phyloP scores from a whole-genome alignment of 2,329 filamentous ascomycete species.

The Penicillium sp. region DNA sequence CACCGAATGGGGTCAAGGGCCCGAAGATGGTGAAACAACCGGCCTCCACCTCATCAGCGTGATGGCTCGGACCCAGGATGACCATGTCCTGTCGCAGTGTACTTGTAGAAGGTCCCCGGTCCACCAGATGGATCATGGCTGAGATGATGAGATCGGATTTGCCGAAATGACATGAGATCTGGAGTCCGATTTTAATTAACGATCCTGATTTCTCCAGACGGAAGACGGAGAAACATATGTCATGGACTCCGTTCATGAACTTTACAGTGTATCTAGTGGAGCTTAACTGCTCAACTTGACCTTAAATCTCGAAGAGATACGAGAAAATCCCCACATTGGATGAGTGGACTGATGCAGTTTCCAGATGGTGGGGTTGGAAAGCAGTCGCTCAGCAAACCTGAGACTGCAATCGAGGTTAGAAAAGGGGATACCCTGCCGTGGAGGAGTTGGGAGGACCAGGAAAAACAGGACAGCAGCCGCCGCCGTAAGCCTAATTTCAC shows the following conservation, averaged over 20 bases:
- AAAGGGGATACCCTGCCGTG: neutral
- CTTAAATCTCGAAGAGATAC: neutral
- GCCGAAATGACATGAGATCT: neutral
- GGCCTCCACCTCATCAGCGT: conserved; percentile 11
- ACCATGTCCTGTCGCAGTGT: too few relatives aligned
- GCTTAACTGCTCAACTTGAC: neutral
- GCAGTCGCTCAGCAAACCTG: neutral
- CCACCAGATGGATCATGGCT: conserved; percentile 9
- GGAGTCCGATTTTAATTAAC: neutral
- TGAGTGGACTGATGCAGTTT: neutral
- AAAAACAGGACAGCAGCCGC: neutral
- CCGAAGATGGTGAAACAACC: conserved; percentile 35
- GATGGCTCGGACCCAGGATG: conserved; percentile 3
- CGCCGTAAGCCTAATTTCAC: neutral
- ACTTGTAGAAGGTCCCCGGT: conserved; percentile 10
- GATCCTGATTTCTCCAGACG: neutral
- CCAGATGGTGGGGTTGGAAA: neutral
- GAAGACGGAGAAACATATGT: neutral
- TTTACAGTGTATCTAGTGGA: neutral
- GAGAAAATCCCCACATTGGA: neutral
- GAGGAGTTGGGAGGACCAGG: neutral
- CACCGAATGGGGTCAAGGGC: conserved; percentile 30
- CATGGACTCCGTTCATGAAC: neutral
- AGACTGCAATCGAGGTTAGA: neutral
- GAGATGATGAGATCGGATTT: conserved; percentile 15